Base-by-base conservation (phyloP, 2,329 filamentous ascomycete species). In the Xylaria multiplex region DNA sequence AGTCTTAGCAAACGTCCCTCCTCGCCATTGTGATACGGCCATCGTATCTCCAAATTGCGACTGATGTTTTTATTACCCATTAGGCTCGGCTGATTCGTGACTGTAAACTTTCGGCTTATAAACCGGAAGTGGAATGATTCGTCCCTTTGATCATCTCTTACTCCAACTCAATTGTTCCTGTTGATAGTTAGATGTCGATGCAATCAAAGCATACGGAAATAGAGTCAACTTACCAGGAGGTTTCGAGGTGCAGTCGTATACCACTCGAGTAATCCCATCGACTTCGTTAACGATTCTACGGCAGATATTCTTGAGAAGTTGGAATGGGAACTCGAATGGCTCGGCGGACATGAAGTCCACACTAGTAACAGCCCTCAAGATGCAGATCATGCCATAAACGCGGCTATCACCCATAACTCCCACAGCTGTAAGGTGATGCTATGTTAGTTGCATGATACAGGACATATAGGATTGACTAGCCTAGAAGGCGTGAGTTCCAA, bases 281-380 rank as follows among this genome's bases (percentile, higher is more conserved):
- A 93, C 90, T 79, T 93, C 88, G 74, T 93, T 95, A 65, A 91
- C 86, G 73, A 94, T 94, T 66, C 90, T 82, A 14, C 83, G 86
- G 52, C 85, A 85, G 37, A 93, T 88, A 65, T 81, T 81, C 78
- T 88, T 86, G 68, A 95, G 81, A 75, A 93, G 89, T 22, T 84
- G 81, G 70, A 85, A 85, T 60, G 86, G 81, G 73, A 93, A 92
- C 59, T 87, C 82, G 78, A 86, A 93, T 67, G 86, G 85, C 76
- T 92, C 86, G 27, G 90, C 91, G 2, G 85, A 92, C 92, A 94
- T 94, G 78, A 92, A 92, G 71, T 92, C 88, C 3, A 81, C 77
- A 48, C 78, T 85, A 19, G 73, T 77, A 1, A 86, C 81, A 7
- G 84, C 83, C 22, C 82, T 64, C 35, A 84, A 79, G 48, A 79